Percentiles rank a stretch among this genome's conserved stretches.
These are phyloP conservation scores for Babjeviella inositovora DNA, from an alignment of 805 yeast genomes.

Conservation along the genomic window DNA sequence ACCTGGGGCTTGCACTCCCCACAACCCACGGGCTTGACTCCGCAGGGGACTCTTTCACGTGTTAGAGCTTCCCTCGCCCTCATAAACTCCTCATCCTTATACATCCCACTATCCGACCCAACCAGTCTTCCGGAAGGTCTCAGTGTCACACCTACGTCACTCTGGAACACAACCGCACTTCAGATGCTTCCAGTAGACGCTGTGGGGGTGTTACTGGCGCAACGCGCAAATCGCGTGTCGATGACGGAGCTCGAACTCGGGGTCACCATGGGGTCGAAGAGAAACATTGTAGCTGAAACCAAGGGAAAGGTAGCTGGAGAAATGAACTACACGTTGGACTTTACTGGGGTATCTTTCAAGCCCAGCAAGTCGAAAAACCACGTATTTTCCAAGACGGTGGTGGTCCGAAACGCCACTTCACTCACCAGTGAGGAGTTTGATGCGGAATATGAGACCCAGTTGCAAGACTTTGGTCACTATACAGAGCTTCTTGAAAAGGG, in stretches of 20 bases:
- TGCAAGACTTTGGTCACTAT: slow-evolving; percentile 1
- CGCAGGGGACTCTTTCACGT: slow-evolving; percentile 19
- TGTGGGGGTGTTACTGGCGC: slow-evolving; percentile 19
- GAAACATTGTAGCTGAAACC: slow-evolving; percentile 31
- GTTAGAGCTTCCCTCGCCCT: slow-evolving; percentile 28
- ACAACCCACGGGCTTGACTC: neutral
- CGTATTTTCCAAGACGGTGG: slow-evolving; percentile 10
- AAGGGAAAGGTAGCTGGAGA: slow-evolving; percentile 4
- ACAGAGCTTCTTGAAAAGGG: slow-evolving; percentile 4
- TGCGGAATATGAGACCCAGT: no score
- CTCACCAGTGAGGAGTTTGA: slow-evolving; percentile 1
- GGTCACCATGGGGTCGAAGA: slow-evolving; percentile 19
- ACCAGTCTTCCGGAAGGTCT: no score
- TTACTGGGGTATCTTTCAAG: neutral
- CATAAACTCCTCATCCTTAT: slow-evolving; percentile 29
- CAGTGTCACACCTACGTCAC: no score
- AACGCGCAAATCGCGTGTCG: slow-evolving; percentile 11
- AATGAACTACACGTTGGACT: slow-evolving; percentile 2
- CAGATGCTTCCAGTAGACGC: slow-evolving; percentile 27
- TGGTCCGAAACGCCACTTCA: slow-evolving; percentile 6
- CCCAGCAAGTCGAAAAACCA: slow-evolving; percentile 3
- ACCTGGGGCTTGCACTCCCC: slow-evolving; percentile 26
- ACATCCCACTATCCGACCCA: slow-evolving; percentile 50
- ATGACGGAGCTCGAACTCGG: slow-evolving; percentile 28
- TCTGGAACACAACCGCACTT: slow-evolving; percentile 26